These are phyloP conservation scores for Achaetomium macrosporum DNA, from an alignment of 2,329 filamentous ascomycete species.

Conservation along the genomic window DNA sequence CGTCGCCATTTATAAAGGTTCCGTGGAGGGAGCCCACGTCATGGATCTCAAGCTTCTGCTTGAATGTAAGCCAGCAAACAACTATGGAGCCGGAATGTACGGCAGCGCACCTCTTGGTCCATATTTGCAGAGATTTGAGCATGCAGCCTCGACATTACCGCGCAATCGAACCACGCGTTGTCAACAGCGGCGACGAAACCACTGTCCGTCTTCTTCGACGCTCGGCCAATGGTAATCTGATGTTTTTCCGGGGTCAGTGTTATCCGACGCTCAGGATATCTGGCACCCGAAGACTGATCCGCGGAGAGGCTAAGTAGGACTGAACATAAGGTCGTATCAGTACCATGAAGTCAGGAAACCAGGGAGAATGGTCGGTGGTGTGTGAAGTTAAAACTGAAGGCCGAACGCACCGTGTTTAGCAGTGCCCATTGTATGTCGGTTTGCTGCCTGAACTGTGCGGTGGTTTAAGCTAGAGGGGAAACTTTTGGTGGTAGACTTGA, in stretches of 20 bases:
- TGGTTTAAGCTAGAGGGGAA: no score
- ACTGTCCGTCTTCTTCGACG: constrained; percentile 41
- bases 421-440: no score
- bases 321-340: neutral
- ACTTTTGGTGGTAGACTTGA: no score
- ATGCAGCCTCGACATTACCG: constrained; percentile 66
- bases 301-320: constrained; percentile 21
- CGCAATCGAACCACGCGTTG: constrained; percentile 65
- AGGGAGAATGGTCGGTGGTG: no score
- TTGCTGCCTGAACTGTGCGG: no score
- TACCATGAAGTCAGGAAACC: neutral
- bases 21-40: constrained; percentile 50
- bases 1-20: constrained; percentile 39
- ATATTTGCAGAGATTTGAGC: constrained; percentile 47
- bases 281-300: constrained; percentile 9
- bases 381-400: neutral
- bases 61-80: constrained; percentile 24
- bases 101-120: constrained; percentile 37
- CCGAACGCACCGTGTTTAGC: neutral
- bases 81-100: neutral
- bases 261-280: constrained; percentile 23
- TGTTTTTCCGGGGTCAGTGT: constrained; percentile 25
- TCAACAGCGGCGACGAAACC: constrained; percentile 32
- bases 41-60: constrained; percentile 39
- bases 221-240: constrained; percentile 36